phyloP scores from a whole-genome alignment of 768 basidiomycete genomes.

The Favolaschia claudopus region DNA sequence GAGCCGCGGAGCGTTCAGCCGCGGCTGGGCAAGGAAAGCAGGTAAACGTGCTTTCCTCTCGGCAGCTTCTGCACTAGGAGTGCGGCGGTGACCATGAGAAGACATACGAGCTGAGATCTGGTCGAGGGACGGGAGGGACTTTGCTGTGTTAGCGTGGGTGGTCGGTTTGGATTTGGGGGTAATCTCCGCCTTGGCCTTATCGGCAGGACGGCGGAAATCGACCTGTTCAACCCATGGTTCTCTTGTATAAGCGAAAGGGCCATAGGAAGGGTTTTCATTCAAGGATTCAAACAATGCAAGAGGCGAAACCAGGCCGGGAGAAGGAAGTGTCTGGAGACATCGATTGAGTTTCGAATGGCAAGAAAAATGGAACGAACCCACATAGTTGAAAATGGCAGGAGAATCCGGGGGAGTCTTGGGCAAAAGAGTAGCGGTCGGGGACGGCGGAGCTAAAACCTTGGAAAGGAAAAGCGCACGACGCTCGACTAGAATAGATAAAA shows the following conservation, averaged over 20 bases:
- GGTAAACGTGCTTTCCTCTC: conserved; percentile 28
- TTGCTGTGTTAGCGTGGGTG: conserved; percentile 25
- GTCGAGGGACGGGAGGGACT: conserved; percentile 71
- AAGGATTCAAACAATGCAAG: conserved; percentile 64
- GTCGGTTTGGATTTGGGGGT: conserved; percentile 11
- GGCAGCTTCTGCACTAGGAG: conserved; percentile 29
- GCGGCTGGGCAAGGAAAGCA: conserved; percentile 31
- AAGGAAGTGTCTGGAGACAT: conserved; percentile 58
- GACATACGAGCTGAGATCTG: conserved; percentile 75
- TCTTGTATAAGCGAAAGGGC: conserved; percentile 31
- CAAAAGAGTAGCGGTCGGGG: conserved; percentile 60
- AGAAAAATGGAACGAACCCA: not conserved
- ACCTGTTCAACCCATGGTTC: conserved; percentile 73
- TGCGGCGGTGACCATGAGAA: conserved; percentile 41
- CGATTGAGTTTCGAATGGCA: not conserved
- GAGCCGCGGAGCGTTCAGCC: conserved; percentile 28
- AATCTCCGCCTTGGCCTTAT: conserved; percentile 29
- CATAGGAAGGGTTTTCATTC: conserved; percentile 40
- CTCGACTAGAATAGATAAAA: conserved; percentile 56
- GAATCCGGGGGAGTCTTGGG: conserved; percentile 77
- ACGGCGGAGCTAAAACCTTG: conserved; percentile 73
- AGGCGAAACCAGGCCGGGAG: conserved; percentile 71
- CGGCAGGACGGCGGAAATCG: conserved; percentile 58
- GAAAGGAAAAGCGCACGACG: conserved; percentile 79
- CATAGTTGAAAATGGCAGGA: conserved; percentile 71